Percentiles rank a stretch among this genome's conserved stretches.
Evolutionary conservation across 352 stramenopile species (phyloP).

Genomic region (Phytophthora meadii): DNA sequence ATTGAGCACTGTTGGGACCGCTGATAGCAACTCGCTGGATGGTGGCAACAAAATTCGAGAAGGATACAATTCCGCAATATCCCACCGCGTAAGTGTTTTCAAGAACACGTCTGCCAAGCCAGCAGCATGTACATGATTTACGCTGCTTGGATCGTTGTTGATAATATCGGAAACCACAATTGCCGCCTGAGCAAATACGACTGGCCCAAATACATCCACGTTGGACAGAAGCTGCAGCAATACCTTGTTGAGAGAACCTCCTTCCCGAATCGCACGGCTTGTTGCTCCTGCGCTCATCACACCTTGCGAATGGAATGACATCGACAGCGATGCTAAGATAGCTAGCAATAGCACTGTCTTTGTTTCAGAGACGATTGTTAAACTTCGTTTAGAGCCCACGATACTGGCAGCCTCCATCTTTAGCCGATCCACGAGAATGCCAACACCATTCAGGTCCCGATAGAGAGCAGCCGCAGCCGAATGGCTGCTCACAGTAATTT

Average conservation of each 20-base stretch:
- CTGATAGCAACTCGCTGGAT: constrained; percentile 95
- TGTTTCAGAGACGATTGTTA: constrained; percentile 46
- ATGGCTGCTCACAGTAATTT: constrained; percentile 85
- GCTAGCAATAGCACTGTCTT: constrained; percentile 73
- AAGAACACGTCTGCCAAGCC: constrained; percentile 95
- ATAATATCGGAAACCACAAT: constrained; percentile 97
- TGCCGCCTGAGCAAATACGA: constrained; percentile 92
- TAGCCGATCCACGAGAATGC: constrained; percentile 84
- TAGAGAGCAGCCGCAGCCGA: constrained; percentile 74
- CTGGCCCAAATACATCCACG: constrained; percentile 91
- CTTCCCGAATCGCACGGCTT: constrained; percentile 88
- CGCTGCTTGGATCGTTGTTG: constrained; percentile 96
- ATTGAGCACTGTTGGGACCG: constrained; percentile 94
- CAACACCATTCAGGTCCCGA: constrained; percentile 85
- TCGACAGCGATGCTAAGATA: constrained; percentile 79
- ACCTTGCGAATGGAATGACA: constrained; percentile 88
- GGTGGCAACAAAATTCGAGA: constrained; percentile 67
- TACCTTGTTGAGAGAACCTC: constrained; percentile 87
- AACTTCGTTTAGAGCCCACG: constrained; percentile 9
- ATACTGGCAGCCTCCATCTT: constrained; percentile 61
- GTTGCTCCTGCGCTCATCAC: constrained; percentile 89
- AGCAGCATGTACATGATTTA: constrained; percentile 94
- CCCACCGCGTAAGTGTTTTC: constrained; percentile 87
- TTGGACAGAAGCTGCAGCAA: constrained; percentile 92
- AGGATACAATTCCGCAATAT: constrained; percentile 66